phyloP scores from a whole-genome alignment of 306 rosid genomes.

The Hippophae tibetana region DNA sequence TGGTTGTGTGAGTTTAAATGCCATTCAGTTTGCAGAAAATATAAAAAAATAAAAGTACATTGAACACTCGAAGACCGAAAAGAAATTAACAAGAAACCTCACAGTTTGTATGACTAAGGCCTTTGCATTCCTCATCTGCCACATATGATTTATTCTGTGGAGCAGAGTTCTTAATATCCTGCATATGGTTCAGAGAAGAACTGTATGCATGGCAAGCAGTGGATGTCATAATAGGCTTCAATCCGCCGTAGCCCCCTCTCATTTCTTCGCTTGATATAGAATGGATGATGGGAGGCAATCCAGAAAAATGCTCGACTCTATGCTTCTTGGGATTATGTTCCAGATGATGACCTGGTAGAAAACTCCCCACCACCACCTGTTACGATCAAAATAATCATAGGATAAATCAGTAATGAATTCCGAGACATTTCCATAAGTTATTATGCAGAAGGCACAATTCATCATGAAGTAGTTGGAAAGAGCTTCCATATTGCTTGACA shows the following conservation, averaged over 20 bases:
- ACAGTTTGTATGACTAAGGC: constrained; percentile 44
- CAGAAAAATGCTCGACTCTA: constrained; percentile 33
- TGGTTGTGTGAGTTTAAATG: constrained; percentile 41
- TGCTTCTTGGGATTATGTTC: constrained; percentile 69
- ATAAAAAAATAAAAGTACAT: background rate
- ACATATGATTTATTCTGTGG: constrained; percentile 33
- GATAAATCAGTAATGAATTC: background rate
- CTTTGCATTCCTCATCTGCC: constrained; percentile 51
- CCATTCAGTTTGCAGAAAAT: constrained; percentile 24
- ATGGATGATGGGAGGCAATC: constrained; percentile 26
- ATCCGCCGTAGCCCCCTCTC: constrained; percentile 28
- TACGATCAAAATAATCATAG: constrained; percentile 9
- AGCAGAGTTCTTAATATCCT: no score
- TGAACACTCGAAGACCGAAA: background rate
- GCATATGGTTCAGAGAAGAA: constrained; percentile 20
- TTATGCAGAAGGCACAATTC: background rate
- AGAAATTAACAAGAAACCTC: constrained; percentile 50
- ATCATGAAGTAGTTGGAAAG: background rate
- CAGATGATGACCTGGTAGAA: constrained; percentile 64
- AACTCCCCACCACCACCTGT: constrained; percentile 73
- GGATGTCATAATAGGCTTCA: constrained; percentile 52
- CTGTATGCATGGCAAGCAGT: constrained; percentile 44
- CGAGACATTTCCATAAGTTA: no score
- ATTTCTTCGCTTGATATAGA: constrained; percentile 41
- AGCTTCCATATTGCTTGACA: no score